Base-by-base conservation (phyloP, 1,284 basidiomycete genomes). In the Xerocomus nothofagi region DNA sequence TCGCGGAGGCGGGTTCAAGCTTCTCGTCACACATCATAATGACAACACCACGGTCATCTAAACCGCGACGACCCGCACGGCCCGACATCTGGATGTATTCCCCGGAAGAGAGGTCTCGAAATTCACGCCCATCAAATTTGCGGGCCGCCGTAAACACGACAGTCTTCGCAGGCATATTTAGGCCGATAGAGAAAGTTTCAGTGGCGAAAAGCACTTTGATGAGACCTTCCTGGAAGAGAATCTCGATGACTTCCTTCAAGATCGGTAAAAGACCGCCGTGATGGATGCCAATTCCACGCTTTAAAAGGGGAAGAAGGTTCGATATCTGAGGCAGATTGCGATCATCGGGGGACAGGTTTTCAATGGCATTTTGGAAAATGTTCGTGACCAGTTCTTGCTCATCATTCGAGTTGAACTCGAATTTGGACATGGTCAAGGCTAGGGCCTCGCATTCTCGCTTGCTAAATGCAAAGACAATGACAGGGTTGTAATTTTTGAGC, bases 11-110 rank as follows among this genome's bases (percentile, higher is more conserved):
- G 0, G 97, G 95, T 65, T 99, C 97, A 44, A 99, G 78, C 73
- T 97, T 98, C 73, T 98, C 94, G 71, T 99, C 96, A 67, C 91
- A 93, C 97, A 99, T 99, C 93, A 99, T 93, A 65, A 99, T 98
- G 56, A 99, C 97, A 49, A 99, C 94, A 55, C 97, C 97, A n/a
- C 97, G 85, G 58, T 98, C 96, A 68, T 99, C 97, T 50, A 99
- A 75, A 39, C 97, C 97, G 73, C 97, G 86, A 66, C 97, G 87
- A 61, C 97, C 97, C 5, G 97, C 97, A 58, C 97, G 91, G 49
- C 97, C 97, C 1, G 94, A 96, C 97, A 99, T 99, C 67, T 98
- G 95, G 60, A 97, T 95, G 70, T 98, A 98, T 76, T 98, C 95
- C 54, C 93, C 88, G 2, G 82, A 87, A 0, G 85, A 90, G 37